phyloP scores from a whole-genome alignment of 441 rosid genomes.

The Pelargonium fulgidum region DNA sequence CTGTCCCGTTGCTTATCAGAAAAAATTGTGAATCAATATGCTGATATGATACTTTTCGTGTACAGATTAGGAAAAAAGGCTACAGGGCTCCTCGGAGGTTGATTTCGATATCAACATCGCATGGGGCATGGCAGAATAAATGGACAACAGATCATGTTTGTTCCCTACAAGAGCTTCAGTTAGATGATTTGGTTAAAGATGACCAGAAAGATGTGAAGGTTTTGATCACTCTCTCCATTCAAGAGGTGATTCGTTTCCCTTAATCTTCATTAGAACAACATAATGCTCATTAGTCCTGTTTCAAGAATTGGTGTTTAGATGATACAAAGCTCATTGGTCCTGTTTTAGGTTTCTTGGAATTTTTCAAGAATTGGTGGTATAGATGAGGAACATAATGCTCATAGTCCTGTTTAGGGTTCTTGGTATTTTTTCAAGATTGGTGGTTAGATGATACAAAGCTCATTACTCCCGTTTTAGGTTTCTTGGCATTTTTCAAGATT shows the following conservation, averaged over 20 bases:
- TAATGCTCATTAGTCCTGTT: neutral
- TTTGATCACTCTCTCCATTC: conserved; percentile 44
- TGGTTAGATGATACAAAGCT: too few relatives aligned
- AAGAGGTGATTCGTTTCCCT: conserved; percentile 36
- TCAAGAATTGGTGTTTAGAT: too few relatives aligned
- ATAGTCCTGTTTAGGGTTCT: too few relatives aligned
- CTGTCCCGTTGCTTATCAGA: too few relatives aligned
- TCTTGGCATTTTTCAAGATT: too few relatives aligned
- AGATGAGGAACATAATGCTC: too few relatives aligned
- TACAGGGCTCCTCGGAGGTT: conserved; percentile 26
- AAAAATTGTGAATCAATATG: neutral
- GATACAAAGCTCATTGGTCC: too few relatives aligned
- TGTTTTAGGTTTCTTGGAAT: too few relatives aligned
- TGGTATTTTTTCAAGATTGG: too few relatives aligned
- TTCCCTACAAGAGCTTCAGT: conserved; percentile 51
- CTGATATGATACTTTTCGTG: neutral
- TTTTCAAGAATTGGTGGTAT: too few relatives aligned
- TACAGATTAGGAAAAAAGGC: conserved; percentile 30
- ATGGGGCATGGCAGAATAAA: conserved; percentile 19
- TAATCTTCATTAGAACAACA: neutral
- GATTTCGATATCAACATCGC: conserved; percentile 53
- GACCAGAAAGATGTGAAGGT: conserved; percentile 40
- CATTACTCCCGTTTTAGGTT: too few relatives aligned
- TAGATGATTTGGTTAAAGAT: conserved; percentile 61
- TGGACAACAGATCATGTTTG: conserved; percentile 33